A percentile compares a stretch with the other conserved stretches of the same genome.
These are phyloP conservation scores for Aphanomyces astaci DNA, from an alignment of 352 stramenopile species.

Conservation along the genomic window DNA sequence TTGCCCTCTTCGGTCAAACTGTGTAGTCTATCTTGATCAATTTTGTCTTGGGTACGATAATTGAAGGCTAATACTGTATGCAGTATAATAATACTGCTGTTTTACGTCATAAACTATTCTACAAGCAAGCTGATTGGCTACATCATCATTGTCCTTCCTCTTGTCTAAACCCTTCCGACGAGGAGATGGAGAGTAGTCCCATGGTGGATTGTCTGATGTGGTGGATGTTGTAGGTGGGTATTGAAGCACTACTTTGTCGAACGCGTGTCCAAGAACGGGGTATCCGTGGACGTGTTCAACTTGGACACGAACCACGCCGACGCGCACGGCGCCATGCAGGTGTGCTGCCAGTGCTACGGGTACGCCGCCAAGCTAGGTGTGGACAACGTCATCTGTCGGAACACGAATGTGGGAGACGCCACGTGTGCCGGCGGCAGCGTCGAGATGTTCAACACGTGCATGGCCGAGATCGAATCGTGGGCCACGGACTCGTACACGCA, in stretches of 20 bases:
- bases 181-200: no score
- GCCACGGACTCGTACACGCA: conserved; percentile 53
- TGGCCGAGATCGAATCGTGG: conserved; percentile 48
- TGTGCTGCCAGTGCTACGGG: conserved; percentile 84
- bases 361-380: conserved; percentile 67
- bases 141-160: no score
- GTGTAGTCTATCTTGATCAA: no score
- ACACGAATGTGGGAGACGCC: conserved; percentile 39
- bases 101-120: no score
- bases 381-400: conserved; percentile 33
- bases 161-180: no score
- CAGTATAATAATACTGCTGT: no score
- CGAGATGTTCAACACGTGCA: conserved; percentile 51
- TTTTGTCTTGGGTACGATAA: no score
- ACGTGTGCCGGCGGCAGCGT: conserved; percentile 46
- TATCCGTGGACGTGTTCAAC: conserved; percentile 64
- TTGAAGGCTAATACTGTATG: no score
- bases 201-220: no score
- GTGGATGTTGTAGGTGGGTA: conserved; percentile 48
- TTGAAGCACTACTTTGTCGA: conserved; percentile 67
- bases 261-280: conserved; percentile 39
- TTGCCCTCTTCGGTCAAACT: no score
- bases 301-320: conserved; percentile 83
- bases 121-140: no score
- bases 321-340: conserved; percentile 74